Conservation (phyloP, 1,284 basidiomycete species). For the Moniliophthora roreri region DNA sequence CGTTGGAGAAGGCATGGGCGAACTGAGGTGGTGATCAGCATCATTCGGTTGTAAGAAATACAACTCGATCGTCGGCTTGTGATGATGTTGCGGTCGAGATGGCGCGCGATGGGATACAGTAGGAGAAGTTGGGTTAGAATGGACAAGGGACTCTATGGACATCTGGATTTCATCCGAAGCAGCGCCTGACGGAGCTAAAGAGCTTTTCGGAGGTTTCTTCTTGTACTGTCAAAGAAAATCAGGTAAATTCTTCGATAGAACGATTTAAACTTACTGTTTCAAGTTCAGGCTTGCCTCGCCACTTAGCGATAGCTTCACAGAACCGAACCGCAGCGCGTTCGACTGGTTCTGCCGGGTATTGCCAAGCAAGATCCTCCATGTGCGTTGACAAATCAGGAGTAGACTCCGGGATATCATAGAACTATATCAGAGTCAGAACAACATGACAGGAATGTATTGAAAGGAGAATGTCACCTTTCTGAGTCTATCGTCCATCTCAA, state of each 20-base stretch:
- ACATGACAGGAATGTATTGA: constrained; percentile 2
- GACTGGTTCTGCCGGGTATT: constrained; percentile 77
- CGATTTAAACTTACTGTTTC: constrained; percentile 54
- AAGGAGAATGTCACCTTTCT: constrained; percentile 45
- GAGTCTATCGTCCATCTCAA: constrained; percentile 67
- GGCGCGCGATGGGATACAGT: neutral
- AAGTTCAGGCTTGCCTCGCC: constrained; percentile 80
- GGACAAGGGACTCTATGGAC: constrained; percentile 1
- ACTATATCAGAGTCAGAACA: constrained; percentile 43
- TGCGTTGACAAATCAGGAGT: constrained; percentile 76
- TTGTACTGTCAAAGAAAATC: constrained; percentile 6
- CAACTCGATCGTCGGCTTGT: constrained; percentile 1
- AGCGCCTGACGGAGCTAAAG: neutral
- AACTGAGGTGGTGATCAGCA: neutral
- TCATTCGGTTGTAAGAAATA: constrained; percentile 2
- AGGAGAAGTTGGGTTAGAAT: constrained; percentile 1
- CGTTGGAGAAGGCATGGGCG: neutral
- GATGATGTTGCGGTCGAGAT: neutral
- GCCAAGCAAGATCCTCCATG: constrained; percentile 77
- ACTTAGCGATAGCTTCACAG: constrained; percentile 74
- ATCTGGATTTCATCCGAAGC: neutral
- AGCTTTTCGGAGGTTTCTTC: constrained; percentile 13
- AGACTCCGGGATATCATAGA: constrained; percentile 66
- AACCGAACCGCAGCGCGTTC: constrained; percentile 75
- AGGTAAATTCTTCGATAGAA: neutral